Conservation (phyloP, 2,329 filamentous ascomycete genomes). For the Herpomyces periplanetae region DNA sequence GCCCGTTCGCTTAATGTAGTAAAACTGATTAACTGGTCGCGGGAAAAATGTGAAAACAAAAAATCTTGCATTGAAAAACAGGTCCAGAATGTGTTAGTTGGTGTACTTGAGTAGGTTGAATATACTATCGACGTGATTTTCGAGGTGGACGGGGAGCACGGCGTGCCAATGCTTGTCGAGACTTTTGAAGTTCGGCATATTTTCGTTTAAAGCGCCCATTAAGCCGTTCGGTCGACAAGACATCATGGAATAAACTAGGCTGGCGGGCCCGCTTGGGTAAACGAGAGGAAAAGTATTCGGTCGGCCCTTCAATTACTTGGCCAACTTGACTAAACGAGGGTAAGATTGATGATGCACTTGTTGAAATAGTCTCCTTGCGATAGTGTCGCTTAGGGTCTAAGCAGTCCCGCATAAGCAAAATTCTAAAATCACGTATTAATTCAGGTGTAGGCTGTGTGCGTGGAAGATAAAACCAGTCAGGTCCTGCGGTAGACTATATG, state of each 20-base stretch:
- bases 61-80: too few relatives aligned
- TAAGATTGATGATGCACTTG: too few relatives aligned
- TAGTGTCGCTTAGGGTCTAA: constrained; percentile 64
- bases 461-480: constrained; percentile 56
- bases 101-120: too few relatives aligned
- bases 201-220: constrained; percentile 43
- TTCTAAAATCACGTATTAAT: constrained; percentile 52
- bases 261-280: constrained; percentile 60
- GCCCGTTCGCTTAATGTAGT: too few relatives aligned
- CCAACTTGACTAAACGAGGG: constrained; percentile 66
- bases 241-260: constrained; percentile 47
- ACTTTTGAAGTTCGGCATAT: constrained; percentile 51
- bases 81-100: too few relatives aligned
- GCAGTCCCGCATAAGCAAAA: constrained; percentile 55
- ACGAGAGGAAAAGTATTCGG: constrained; percentile 44
- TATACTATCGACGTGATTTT: too few relatives aligned
- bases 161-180: too few relatives aligned
- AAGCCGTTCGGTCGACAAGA: constrained; percentile 23
- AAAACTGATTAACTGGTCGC: too few relatives aligned
- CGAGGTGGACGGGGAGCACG: too few relatives aligned
- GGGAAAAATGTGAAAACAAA: too few relatives aligned
- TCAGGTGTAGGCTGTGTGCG: constrained; percentile 46
- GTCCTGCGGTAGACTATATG: constrained; percentile 30
- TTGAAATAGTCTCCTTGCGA: constrained; percentile 40
- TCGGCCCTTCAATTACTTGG: constrained; percentile 50